phyloP scores from a whole-genome alignment of 148 eudicot genomes.

The Bassia scoparia region DNA sequence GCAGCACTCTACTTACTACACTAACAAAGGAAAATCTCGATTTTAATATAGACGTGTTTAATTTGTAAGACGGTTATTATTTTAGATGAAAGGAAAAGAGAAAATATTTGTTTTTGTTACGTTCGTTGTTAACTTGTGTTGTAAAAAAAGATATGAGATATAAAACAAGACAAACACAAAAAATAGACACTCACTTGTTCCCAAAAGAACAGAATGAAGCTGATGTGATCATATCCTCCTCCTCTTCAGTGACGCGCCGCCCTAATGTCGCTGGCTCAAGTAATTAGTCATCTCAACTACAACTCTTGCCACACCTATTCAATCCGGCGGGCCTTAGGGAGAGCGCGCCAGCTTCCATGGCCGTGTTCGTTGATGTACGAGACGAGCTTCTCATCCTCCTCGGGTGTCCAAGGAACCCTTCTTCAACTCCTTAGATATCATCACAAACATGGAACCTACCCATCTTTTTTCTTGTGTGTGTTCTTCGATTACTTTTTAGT shows the following conservation, averaged over 20 bases:
- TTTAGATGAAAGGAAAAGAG: no score
- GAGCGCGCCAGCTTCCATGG: conserved; percentile 60
- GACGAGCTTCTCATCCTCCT: conserved; percentile 51
- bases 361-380: conserved; percentile 48
- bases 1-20: no score
- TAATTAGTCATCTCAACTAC: conserved; percentile 60
- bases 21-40: no score
- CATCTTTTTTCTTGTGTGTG: no score
- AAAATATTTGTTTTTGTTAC: no score
- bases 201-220: conserved; percentile 64
- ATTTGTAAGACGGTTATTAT: no score
- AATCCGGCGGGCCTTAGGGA: conserved; percentile 52
- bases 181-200: conserved; percentile 39
- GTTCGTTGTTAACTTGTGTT: no score
- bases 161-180: neutral
- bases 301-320: conserved; percentile 71
- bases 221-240: conserved; percentile 51
- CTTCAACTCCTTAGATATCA: conserved; percentile 37
- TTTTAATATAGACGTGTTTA: no score
- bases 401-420: conserved; percentile 69
- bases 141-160: no score
- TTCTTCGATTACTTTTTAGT: neutral
- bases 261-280: conserved; percentile 55
- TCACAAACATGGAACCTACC: conserved; percentile 49
- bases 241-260: conserved; percentile 59